Conservation (phyloP, 495 filamentous ascomycete species). For the Sordaria brevicollis region DNA sequence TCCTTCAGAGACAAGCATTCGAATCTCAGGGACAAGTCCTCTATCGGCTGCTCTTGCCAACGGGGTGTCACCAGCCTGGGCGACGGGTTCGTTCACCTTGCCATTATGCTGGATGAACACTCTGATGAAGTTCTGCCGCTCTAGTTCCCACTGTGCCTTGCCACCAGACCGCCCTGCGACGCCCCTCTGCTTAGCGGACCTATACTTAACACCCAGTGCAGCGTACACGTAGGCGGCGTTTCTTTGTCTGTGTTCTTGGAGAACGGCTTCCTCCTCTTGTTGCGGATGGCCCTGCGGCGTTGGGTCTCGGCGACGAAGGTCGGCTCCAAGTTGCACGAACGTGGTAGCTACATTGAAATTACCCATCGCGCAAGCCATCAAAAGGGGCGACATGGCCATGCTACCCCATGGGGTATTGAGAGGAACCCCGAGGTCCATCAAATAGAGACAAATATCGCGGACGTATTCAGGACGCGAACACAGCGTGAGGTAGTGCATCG, state of each 20-base stretch:
- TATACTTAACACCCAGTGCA: not conserved
- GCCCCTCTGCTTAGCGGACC: not conserved
- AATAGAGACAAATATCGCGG: not conserved
- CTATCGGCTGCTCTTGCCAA: not conserved
- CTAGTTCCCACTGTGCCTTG: not conserved
- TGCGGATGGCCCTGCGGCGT: not conserved
- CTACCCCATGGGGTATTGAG: not conserved
- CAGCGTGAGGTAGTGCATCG: slow-evolving; percentile 1
- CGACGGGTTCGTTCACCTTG: not conserved
- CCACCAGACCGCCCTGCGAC: not conserved
- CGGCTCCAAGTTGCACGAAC: not conserved
- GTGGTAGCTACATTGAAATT: not conserved
- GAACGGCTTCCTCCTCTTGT: no score
- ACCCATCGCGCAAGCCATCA: not conserved
- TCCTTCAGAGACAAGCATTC: not conserved
- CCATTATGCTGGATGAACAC: not conserved
- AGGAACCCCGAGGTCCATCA: not conserved
- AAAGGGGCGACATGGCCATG: not conserved
- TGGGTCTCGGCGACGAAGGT: not conserved
- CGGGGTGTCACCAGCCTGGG: not conserved
- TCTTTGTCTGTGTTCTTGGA: not conserved
- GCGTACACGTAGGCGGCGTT: not conserved
- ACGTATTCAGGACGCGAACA: not conserved
- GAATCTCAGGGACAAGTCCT: not conserved
- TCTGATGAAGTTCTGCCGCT: not conserved